A percentile compares a stretch with the other conserved stretches of the same genome.
Evolutionary conservation across 768 basidiomycete species (phyloP).

Genomic region (Suillus ampliporus): DNA sequence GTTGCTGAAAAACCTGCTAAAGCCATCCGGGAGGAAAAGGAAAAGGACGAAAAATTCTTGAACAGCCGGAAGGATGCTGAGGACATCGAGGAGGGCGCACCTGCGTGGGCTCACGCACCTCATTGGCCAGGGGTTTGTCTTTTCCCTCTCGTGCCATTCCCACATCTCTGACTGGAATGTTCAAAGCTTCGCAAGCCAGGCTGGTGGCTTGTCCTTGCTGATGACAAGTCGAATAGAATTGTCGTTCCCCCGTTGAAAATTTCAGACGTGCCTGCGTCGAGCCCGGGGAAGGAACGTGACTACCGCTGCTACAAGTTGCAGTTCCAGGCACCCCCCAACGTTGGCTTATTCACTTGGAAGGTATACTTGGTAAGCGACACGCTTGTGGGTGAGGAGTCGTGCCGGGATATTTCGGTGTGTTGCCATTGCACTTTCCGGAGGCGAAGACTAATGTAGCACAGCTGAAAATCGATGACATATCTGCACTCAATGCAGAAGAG

Average conservation of each 20-base stretch:
- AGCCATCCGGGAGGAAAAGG: conserved; percentile 53
- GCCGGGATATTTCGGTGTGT: conserved; percentile 74
- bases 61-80: conserved; percentile 65
- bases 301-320: conserved; percentile 89
- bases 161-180: conserved; percentile 3
- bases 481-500: conserved; percentile 61
- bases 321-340: conserved; percentile 90
- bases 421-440: neutral
- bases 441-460: conserved; percentile 36
- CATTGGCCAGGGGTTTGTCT: conserved; percentile 84
- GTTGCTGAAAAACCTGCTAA: conserved; percentile 49
- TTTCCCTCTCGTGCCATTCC: neutral
- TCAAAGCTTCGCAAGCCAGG: conserved; percentile 81
- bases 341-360: conserved; percentile 89
- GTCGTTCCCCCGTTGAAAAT: conserved; percentile 89
- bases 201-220: conserved; percentile 92
- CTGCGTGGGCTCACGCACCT: conserved; percentile 86
- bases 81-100: conserved; percentile 52
- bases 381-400: conserved; percentile 80
- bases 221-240: conserved; percentile 82
- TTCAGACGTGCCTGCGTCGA: conserved; percentile 73
- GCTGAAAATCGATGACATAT: conserved; percentile 85
- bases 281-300: conserved; percentile 54
- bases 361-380: conserved; percentile 88
- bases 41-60: conserved; percentile 76